These are phyloP conservation scores for Saitozyma podzolica DNA, from an alignment of 768 basidiomycete species.

Conservation along the genomic window DNA sequence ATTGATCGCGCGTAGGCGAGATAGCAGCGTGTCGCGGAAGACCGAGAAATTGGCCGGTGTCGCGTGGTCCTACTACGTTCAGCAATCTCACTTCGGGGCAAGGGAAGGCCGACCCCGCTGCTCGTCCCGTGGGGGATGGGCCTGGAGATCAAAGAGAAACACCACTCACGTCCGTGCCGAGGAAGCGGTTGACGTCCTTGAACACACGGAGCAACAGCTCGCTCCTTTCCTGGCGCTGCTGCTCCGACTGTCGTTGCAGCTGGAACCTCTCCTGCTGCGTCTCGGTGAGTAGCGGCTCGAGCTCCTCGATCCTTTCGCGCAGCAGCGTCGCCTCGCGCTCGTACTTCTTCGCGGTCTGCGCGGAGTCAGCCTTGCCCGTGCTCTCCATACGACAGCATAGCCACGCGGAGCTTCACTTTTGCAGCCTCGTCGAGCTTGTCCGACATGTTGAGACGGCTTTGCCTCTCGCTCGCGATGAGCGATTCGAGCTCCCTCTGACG, in stretches of 20 bases:
- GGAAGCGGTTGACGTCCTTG: conserved; percentile 91
- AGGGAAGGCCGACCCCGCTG: background rate
- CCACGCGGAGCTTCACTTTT: conserved; percentile 47
- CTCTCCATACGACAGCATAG: background rate
- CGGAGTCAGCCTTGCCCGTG: background rate
- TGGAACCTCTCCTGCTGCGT: conserved; percentile 57
- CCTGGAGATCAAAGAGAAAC: background rate
- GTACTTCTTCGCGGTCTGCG: conserved; percentile 60
- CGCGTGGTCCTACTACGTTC: conserved; percentile 38
- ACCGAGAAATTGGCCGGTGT: conserved; percentile 76
- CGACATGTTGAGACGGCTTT: conserved; percentile 77
- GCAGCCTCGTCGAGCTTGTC: conserved; percentile 83
- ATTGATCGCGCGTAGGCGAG: conserved; percentile 77
- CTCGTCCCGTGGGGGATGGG: no score
- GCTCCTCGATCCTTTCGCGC: conserved; percentile 66
- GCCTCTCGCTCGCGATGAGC: conserved; percentile 79
- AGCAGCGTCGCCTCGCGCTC: conserved; percentile 68
- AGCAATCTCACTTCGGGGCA: background rate
- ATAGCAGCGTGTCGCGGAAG: conserved; percentile 92
- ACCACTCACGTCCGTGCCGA: conserved; percentile 58
- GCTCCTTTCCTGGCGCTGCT: conserved; percentile 90
- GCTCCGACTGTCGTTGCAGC: conserved; percentile 78
- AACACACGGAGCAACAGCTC: conserved; percentile 87
- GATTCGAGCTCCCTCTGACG: conserved; percentile 66
- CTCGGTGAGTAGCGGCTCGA: conserved; percentile 71